Percentiles rank a stretch among this genome's conserved stretches.
These are phyloP conservation scores for Aspergillus texensis DNA, from an alignment of 2,329 filamentous ascomycete species.

Conservation along the genomic window DNA sequence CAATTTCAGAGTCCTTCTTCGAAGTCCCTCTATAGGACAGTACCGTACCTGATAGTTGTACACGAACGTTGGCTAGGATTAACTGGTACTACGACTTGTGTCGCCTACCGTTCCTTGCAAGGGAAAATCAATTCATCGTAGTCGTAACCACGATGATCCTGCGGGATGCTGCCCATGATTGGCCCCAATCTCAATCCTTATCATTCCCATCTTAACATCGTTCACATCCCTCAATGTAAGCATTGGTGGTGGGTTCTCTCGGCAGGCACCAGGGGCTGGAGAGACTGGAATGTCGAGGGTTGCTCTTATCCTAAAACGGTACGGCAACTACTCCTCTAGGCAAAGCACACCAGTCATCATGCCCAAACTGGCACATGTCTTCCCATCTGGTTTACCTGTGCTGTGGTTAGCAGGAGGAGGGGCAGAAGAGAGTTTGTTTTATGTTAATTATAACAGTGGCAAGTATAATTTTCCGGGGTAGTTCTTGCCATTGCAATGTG, in stretches of 20 bases:
- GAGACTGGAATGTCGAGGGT: neutral
- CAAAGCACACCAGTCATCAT: neutral
- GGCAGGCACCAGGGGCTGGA: conserved; percentile 5
- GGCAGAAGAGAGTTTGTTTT: neutral
- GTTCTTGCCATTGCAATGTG: neutral
- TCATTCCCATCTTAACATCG: neutral
- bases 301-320: conserved; percentile 4
- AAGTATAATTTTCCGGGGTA: neutral
- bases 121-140: neutral
- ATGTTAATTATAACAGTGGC: neutral
- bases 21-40: neutral
- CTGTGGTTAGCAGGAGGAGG: neutral
- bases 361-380: neutral
- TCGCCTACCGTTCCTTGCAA: neutral
- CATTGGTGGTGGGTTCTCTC: conserved; percentile 5
- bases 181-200: neutral
- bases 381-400: neutral
- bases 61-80: neutral
- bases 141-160: neutral
- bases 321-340: neutral
- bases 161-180: neutral
- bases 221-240: neutral
- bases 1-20: neutral
- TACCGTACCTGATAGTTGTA: neutral
- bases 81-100: neutral